phyloP scores from a whole-genome alignment of 1,284 basidiomycete species.

The Trametes sp. region DNA sequence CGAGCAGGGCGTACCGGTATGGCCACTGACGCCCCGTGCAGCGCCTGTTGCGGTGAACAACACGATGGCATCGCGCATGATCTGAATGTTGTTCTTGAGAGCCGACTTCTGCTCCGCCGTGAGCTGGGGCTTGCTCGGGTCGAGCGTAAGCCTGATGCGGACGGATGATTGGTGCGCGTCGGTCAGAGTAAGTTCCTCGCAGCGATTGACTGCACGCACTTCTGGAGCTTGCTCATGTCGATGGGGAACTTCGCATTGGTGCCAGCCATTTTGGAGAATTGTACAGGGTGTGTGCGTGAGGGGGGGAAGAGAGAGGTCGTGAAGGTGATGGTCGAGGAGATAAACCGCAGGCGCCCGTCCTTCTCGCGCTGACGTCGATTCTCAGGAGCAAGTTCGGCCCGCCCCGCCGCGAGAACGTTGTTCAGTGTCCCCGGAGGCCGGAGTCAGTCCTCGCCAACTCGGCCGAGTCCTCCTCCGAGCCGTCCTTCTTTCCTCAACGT shows the following conservation, averaged over 20 bases:
- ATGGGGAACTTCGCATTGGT: conserved; percentile 67
- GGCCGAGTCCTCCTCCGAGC: not conserved
- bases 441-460: not conserved
- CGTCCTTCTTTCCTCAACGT: too few species aligned
- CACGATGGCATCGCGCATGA: conserved; percentile 84
- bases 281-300: not conserved
- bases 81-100: conserved; percentile 75
- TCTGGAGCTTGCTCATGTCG: conserved; percentile 78
- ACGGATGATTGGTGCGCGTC: conserved; percentile 14
- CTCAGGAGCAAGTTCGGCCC: conserved; percentile 7
- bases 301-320: conserved; percentile 3
- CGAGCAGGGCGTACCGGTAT: conserved; percentile 61
- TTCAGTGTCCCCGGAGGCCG: too few species aligned
- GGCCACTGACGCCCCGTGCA: conserved; percentile 83
- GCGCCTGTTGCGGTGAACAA: conserved; percentile 84
- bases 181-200: not conserved
- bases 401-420: not conserved
- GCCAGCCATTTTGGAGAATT: conserved; percentile 46
- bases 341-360: conserved; percentile 14
- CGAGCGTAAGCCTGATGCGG: conserved; percentile 65
- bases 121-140: conserved; percentile 69
- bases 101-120: conserved; percentile 63
- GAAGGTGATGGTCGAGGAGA: conserved; percentile 27
- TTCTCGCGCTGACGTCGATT: conserved; percentile 13
- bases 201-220: conserved; percentile 47